Evolutionary conservation across 2,329 filamentous ascomycete genomes (phyloP).

Genomic region (Fusarium agapanthi): DNA sequence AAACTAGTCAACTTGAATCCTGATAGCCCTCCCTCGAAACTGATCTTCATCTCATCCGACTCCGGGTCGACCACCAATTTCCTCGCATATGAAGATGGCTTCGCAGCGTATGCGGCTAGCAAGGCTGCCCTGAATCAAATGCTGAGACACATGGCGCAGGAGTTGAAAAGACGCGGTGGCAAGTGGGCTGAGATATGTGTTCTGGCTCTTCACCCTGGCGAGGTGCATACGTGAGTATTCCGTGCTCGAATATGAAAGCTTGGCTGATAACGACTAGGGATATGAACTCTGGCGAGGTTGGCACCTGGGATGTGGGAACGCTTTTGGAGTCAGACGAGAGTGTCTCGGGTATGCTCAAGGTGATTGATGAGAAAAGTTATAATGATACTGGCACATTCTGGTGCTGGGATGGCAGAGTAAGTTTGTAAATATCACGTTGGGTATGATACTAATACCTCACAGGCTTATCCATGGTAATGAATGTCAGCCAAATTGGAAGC

Average conservation of each 20-base stretch:
- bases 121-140: neutral
- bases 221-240: neutral
- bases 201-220: neutral
- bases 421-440: accelerated
- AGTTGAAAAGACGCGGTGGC: neutral
- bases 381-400: neutral
- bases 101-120: neutral
- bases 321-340: neutral
- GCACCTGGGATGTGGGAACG: neutral
- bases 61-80: neutral
- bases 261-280: accelerated
- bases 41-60: neutral
- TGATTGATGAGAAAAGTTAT: neutral
- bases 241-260: accelerated
- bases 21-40: neutral
- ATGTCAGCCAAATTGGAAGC: accelerated
- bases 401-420: neutral
- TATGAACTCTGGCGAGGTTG: neutral
- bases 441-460: neutral
- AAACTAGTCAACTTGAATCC: neutral
- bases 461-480: neutral
- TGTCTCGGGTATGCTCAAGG: neutral
- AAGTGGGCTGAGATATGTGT: neutral
- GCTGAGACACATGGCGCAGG: neutral
- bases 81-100: neutral